A percentile compares a stretch with the other conserved stretches of the same genome.
phyloP scores from a whole-genome alignment of 257 asterid species.

The Solanum virginianum region DNA sequence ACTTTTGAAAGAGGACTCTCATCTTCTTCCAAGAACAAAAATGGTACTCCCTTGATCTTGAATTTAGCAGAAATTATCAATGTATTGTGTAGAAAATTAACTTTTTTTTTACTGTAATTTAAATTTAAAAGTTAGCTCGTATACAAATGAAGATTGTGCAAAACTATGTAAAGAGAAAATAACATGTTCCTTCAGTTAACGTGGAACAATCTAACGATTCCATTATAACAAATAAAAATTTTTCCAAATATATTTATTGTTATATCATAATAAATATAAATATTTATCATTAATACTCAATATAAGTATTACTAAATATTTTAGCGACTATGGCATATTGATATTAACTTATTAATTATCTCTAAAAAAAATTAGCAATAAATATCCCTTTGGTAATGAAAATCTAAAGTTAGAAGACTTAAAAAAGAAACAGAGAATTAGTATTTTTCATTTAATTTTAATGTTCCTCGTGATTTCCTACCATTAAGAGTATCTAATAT shows the following conservation, averaged over 20 bases:
- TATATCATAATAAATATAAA: too few species aligned
- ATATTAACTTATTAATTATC: too few species aligned
- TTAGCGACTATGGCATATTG: too few species aligned
- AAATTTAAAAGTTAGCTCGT: neutral
- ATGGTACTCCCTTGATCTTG: neutral
- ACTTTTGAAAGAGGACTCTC: neutral
- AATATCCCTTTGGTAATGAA: too few species aligned
- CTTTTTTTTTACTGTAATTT: neutral
- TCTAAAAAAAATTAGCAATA: too few species aligned
- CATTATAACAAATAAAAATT: too few species aligned
- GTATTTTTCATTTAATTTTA: too few species aligned
- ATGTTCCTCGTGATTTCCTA: neutral
- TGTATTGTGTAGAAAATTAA: neutral
- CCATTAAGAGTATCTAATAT: neutral
- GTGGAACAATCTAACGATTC: neutral
- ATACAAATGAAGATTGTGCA: neutral
- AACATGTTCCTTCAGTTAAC: neutral
- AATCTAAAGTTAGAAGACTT: too few species aligned
- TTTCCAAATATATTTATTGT: too few species aligned
- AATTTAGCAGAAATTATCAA: neutral
- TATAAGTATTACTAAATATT: too few species aligned
- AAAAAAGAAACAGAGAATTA: too few species aligned
- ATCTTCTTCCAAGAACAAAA: neutral
- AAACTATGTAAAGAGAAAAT: neutral
- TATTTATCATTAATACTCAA: too few species aligned